phyloP scores from a whole-genome alignment of 345 rosid genomes.

The Salix arbutifolia region DNA sequence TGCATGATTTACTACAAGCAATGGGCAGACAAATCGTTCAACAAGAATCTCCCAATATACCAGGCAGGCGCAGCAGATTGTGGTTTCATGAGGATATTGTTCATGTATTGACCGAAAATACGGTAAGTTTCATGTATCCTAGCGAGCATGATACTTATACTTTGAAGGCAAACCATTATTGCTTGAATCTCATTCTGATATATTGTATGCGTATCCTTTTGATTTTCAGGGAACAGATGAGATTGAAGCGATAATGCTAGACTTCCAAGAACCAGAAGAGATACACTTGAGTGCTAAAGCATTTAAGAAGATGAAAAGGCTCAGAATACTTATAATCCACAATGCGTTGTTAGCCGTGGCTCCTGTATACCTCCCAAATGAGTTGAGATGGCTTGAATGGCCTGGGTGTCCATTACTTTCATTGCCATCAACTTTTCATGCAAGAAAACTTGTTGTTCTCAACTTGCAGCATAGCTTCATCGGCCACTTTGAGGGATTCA shows the following conservation, averaged over 20 bases:
- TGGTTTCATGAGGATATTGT: conserved; percentile 19
- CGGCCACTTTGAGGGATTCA: conserved; percentile 8
- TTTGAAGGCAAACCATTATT: not conserved
- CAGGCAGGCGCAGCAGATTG: conserved; percentile 17
- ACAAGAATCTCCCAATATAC: conserved; percentile 4
- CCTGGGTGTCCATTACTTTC: conserved; percentile 8
- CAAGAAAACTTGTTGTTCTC: conserved; percentile 17
- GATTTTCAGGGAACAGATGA: conserved; percentile 11
- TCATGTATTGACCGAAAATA: conserved; percentile 3
- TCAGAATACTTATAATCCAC: conserved; percentile 13
- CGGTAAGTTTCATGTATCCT: not conserved
- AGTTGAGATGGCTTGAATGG: conserved; percentile 21
- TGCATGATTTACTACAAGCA: conserved; percentile 14
- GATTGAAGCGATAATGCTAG: conserved; percentile 14
- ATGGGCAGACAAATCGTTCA: conserved; percentile 16
- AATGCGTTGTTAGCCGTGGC: conserved; percentile 2
- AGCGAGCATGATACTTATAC: not conserved
- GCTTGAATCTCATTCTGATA: no score
- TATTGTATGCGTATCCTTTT: not conserved
- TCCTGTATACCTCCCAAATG: conserved; percentile 9
- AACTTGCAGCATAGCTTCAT: conserved; percentile 11
- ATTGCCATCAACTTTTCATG: conserved; percentile 13
- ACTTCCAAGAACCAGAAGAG: conserved; percentile 12
- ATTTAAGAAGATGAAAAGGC: conserved; percentile 11
- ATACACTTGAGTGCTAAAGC: not conserved